phyloP scores from a whole-genome alignment of 73 alveolate species.

The Paramecium biaurelia region DNA sequence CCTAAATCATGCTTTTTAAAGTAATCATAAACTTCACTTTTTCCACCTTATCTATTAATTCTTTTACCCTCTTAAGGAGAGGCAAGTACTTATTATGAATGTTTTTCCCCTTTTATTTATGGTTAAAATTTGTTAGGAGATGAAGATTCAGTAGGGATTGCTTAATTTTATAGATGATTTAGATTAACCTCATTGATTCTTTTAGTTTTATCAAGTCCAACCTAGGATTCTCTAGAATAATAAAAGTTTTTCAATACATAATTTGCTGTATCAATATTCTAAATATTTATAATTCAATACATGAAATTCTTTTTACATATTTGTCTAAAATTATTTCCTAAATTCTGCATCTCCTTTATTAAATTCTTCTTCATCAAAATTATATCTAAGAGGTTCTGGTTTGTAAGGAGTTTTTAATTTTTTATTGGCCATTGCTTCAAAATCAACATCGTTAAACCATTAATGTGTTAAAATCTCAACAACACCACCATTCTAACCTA shows the following conservation, averaged over 20 bases:
- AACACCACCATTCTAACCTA: conserved; percentile 75
- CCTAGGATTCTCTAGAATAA: background rate
- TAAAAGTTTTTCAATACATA: conserved; percentile 6
- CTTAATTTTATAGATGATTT: background rate
- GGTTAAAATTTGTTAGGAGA: background rate
- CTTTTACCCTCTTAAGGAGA: conserved; percentile 22
- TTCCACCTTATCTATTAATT: background rate
- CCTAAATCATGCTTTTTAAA: background rate
- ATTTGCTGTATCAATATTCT: background rate
- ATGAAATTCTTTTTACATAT: background rate
- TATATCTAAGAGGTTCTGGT: conserved; percentile 59
- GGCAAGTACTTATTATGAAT: background rate
- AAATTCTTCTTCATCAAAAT: conserved; percentile 66
- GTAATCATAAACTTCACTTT: conserved; percentile 36
- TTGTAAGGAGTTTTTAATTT: conserved; percentile 38
- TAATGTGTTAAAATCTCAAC: conserved; percentile 59
- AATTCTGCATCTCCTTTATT: conserved; percentile 61
- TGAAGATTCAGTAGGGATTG: background rate
- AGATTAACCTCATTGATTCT: background rate
- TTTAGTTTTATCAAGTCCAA: background rate
- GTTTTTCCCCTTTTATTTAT: background rate
- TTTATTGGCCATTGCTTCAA: conserved; percentile 41
- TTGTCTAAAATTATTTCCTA: conserved; percentile 9
- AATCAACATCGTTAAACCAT: conserved; percentile 62
- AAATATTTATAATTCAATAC: background rate